Evolutionary conservation across 768 basidiomycete genomes (phyloP).

Genomic region (Rubroboletus satanas): DNA sequence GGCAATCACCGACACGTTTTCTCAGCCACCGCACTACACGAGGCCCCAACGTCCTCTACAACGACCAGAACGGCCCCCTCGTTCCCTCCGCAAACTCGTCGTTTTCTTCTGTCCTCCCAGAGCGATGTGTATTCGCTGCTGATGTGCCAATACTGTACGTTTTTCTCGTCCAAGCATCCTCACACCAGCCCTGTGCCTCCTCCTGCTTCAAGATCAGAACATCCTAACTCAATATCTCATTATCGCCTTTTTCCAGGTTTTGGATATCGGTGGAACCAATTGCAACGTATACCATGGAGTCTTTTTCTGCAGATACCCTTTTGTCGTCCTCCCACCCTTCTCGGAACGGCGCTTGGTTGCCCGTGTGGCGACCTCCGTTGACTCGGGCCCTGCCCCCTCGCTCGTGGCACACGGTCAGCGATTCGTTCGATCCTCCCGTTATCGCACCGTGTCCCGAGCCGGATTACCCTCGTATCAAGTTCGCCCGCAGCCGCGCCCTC

Average conservation of each 20-base stretch:
- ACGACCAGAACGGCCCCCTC: conserved; percentile 9
- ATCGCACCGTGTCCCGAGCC: conserved; percentile 18
- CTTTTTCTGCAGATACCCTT: conserved; percentile 29
- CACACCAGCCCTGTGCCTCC: too few species aligned
- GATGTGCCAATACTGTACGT: conserved; percentile 25
- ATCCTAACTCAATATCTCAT: neutral
- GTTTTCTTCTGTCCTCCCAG: conserved; percentile 9
- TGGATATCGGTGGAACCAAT: conserved; percentile 30
- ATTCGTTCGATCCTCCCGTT: conserved; percentile 23
- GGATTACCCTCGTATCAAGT: conserved; percentile 13
- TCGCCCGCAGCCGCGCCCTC: conserved; percentile 15
- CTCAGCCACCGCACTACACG: conserved; percentile 35
- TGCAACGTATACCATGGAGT: conserved; percentile 31
- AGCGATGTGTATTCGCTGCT: conserved; percentile 24
- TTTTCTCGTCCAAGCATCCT: neutral
- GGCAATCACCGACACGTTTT: conserved; percentile 34
- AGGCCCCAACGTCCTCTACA: conserved; percentile 22
- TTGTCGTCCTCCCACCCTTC: conserved; percentile 14
- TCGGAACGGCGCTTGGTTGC: conserved; percentile 12
- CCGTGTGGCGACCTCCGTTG: conserved; percentile 14
- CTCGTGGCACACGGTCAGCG: conserved; percentile 17
- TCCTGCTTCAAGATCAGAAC: neutral
- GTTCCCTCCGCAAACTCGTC: conserved; percentile 3
- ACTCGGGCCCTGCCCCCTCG: conserved; percentile 11
- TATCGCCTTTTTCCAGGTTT: conserved; percentile 22